Conservation (phyloP, 306 rosid genomes). For the Quercus berberidifolia region DNA sequence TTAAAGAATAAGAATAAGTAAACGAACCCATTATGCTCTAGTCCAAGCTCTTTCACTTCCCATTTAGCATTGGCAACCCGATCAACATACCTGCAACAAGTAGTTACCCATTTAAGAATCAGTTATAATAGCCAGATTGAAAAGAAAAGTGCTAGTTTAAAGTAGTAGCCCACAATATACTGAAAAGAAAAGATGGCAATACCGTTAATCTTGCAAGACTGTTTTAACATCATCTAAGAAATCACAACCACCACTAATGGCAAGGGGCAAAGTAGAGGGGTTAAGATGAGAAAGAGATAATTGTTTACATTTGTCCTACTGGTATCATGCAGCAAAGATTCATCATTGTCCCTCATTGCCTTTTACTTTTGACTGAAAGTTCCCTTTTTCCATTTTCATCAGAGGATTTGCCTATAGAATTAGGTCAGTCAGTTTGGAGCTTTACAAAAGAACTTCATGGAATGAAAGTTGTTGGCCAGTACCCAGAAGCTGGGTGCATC, state of each 20-base stretch:
- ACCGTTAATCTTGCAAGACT: neutral
- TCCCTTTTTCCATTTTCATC: neutral
- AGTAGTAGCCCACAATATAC: neutral
- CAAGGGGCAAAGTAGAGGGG: too few species aligned
- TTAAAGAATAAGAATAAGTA: conserved; percentile 22
- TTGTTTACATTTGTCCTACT: too few species aligned
- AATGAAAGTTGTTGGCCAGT: neutral
- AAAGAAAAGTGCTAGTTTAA: neutral
- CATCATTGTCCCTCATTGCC: neutral
- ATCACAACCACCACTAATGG: neutral
- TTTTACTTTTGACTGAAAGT: neutral
- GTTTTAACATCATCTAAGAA: neutral
- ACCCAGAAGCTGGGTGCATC: neutral
- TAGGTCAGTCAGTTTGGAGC: neutral
- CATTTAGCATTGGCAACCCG: conserved; percentile 89
- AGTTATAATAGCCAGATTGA: neutral
- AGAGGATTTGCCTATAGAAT: neutral
- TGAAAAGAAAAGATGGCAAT: neutral
- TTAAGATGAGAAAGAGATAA: neutral
- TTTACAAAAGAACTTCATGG: neutral
- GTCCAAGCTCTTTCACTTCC: conserved; percentile 96
- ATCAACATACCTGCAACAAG: conserved; percentile 73
- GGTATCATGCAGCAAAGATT: too few species aligned
- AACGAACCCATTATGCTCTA: conserved; percentile 96
- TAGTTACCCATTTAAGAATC: neutral